A percentile compares a stretch with the other conserved stretches of the same genome.
Conservation (phyloP, 2,329 filamentous ascomycete species). For the Diaporthe citrichinensis region DNA sequence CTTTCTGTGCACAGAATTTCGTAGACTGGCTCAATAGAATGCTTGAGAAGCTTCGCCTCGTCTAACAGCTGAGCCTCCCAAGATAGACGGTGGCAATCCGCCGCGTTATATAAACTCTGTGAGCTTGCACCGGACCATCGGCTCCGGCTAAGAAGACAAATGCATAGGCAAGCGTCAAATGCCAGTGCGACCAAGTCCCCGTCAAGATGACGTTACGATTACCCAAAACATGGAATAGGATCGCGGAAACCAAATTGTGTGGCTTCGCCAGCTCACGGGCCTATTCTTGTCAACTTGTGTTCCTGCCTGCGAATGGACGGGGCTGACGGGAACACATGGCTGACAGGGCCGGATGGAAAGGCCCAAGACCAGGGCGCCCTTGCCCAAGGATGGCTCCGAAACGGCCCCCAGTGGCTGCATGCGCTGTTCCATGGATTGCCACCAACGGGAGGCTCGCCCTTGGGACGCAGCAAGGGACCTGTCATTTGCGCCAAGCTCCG, state of each 20-base stretch:
- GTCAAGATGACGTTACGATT: conserved; percentile 33
- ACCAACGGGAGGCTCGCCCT: neutral
- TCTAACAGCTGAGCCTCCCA: neutral
- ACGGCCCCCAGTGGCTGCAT: neutral
- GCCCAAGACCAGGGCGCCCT: neutral
- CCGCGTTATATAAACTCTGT: neutral
- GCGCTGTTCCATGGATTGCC: neutral
- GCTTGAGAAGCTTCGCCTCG: neutral
- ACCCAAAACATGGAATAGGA: neutral
- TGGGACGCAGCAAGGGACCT: neutral
- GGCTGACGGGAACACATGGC: neutral
- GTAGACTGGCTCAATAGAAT: too few species aligned
- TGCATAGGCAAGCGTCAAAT: neutral
- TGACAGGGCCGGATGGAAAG: neutral
- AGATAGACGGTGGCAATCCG: neutral
- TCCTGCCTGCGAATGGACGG: neutral
- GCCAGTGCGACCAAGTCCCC: neutral
- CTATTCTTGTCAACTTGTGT: conserved; percentile 6
- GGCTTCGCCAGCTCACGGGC: conserved; percentile 6
- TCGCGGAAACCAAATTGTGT: neutral
- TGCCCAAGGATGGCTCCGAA: conserved; percentile 14
- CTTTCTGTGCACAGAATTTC: too few species aligned
- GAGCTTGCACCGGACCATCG: conserved; percentile 22
- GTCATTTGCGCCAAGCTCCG: conserved; percentile 7
- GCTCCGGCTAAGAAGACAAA: neutral